These are phyloP conservation scores for Alternaria sp. DNA, from an alignment of 2,329 filamentous ascomycete species.

Conservation along the genomic window DNA sequence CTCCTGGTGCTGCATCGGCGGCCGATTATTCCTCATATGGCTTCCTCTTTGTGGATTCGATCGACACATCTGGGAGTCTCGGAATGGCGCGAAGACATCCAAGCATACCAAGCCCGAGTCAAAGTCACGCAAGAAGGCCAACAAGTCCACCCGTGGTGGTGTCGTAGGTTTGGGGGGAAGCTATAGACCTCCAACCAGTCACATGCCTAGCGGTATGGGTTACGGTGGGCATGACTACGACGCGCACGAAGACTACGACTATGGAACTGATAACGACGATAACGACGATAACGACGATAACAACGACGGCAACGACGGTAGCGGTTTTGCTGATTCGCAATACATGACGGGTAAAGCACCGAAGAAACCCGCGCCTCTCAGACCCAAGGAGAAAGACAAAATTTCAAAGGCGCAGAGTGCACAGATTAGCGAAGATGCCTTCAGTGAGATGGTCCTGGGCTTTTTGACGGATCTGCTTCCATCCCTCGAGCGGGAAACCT, in stretches of 20 bases:
- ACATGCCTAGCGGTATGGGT: conserved; percentile 23
- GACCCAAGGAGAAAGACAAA: background rate
- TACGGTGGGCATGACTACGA: conserved; percentile 16
- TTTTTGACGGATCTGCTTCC: conserved; percentile 41
- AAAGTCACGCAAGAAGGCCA: background rate
- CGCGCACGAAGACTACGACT: background rate
- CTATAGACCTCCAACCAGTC: background rate
- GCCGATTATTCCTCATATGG: conserved; percentile 50
- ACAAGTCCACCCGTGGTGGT: conserved; percentile 2
- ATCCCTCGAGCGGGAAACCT: conserved; percentile 24
- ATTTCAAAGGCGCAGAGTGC: conserved; percentile 22
- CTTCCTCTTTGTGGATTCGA: conserved; percentile 52
- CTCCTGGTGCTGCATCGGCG: conserved; percentile 50
- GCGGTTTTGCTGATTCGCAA: background rate
- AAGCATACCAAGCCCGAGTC: background rate
- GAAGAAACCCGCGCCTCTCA: background rate
- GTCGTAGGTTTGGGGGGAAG: conserved; percentile 18
- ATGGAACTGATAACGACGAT: background rate
- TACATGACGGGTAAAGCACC: background rate
- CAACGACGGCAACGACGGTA: background rate
- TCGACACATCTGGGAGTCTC: conserved; percentile 25
- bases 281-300: background rate
- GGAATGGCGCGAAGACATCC: conserved; percentile 1
- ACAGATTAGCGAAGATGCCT: conserved; percentile 24
- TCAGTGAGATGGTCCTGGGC: conserved; percentile 22